Evolutionary conservation across 2,329 filamentous ascomycete genomes (phyloP).

Genomic region (Phialophora macrospora): DNA sequence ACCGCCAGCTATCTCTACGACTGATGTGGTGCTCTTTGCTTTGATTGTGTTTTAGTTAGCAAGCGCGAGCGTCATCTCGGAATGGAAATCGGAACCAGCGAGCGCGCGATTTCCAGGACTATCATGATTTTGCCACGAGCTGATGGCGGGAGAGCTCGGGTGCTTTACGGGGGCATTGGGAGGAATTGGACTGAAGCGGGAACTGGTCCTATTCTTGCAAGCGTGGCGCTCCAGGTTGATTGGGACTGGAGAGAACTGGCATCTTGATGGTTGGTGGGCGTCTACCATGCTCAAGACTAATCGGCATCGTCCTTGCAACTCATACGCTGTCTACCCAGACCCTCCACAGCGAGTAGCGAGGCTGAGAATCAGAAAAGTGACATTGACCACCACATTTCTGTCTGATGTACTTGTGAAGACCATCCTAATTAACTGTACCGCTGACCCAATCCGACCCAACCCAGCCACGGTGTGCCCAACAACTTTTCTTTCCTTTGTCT

Average conservation of each 20-base stretch:
- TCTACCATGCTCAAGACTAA: not conserved
- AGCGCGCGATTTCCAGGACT: slow-evolving; percentile 15
- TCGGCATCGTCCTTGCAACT: not conserved
- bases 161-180: slow-evolving; percentile 1
- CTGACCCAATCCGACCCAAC: no score
- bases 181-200: slow-evolving; percentile 4
- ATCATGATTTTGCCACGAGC: slow-evolving; percentile 21
- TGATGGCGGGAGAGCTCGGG: slow-evolving; percentile 3
- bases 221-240: slow-evolving; percentile 15
- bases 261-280: not conserved
- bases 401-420: not conserved
- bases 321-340: not conserved
- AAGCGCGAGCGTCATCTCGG: slow-evolving; percentile 12
- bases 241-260: not conserved
- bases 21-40: slow-evolving; percentile 10
- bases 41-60: slow-evolving; percentile 14
- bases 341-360: not conserved
- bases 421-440: not conserved
- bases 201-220: slow-evolving; percentile 14
- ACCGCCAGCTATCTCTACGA: slow-evolving; percentile 8
- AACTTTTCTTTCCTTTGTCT: no score
- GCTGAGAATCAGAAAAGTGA: not conserved
- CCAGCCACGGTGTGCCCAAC: no score
- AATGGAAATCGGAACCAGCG: slow-evolving; percentile 12
- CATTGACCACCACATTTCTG: not conserved